Conservation (phyloP, 2,329 filamentous ascomycete genomes). For the Penicillium sp. region DNA sequence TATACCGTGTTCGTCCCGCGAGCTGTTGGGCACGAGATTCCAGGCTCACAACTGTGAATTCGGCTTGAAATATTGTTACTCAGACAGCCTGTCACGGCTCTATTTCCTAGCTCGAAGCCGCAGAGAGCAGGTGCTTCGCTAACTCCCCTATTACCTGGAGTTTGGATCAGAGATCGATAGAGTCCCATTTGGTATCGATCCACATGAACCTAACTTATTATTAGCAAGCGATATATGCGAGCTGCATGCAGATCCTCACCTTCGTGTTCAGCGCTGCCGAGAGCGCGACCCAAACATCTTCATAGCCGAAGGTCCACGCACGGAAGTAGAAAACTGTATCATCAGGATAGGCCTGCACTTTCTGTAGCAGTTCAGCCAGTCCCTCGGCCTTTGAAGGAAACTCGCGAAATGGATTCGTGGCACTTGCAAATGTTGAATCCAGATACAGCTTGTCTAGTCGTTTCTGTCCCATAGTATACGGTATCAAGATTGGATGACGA, state of each 20-base stretch:
- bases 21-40: constrained; percentile 46
- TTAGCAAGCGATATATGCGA: neutral
- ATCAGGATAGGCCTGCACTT: constrained; percentile 65
- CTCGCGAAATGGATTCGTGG: constrained; percentile 48
- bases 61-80: constrained; percentile 62
- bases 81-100: constrained; percentile 66
- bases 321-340: constrained; percentile 81
- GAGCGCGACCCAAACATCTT: constrained; percentile 85
- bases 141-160: constrained; percentile 43
- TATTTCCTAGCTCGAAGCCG: constrained; percentile 75
- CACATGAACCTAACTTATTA: constrained; percentile 65
- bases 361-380: constrained; percentile 67
- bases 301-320: constrained; percentile 90
- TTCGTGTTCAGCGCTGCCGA: constrained; percentile 66
- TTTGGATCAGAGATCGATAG: constrained; percentile 61
- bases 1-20: constrained; percentile 60
- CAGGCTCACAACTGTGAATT: constrained; percentile 84
- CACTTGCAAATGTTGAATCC: constrained; percentile 74
- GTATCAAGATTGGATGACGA: constrained; percentile 69
- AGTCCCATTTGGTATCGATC: constrained; percentile 75
- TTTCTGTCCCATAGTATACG: constrained; percentile 67
- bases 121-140: constrained; percentile 66
- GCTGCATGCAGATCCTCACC: constrained; percentile 40
- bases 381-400: constrained; percentile 72
- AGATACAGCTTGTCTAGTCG: constrained; percentile 79